phyloP scores from a whole-genome alignment of 345 rosid genomes.

The Alliaria petiolata region DNA sequence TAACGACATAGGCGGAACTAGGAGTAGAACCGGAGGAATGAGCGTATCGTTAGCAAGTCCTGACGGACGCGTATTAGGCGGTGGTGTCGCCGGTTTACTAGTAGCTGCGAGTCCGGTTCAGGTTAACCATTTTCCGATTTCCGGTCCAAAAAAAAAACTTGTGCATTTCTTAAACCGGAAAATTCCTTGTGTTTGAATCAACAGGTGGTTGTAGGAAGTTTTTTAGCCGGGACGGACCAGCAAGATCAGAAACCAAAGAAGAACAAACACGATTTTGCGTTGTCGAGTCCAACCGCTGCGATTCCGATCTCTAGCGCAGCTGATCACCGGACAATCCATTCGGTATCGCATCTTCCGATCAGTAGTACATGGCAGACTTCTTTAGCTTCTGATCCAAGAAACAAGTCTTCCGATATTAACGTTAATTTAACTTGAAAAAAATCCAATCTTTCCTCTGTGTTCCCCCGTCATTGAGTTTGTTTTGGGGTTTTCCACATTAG shows the following conservation, averaged over 20 bases:
- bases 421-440: conserved; percentile 16
- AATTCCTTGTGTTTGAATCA: not conserved
- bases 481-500: not conserved
- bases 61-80: conserved; percentile 96
- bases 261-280: conserved; percentile 42
- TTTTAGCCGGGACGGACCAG: conserved; percentile 60
- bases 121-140: conserved; percentile 32
- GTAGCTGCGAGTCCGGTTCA: conserved; percentile 95
- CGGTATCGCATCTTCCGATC: conserved; percentile 11
- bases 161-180: not conserved
- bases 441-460: conserved; percentile 1
- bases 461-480: not conserved
- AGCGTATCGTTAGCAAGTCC: conserved; percentile 90
- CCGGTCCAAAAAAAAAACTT: not conserved
- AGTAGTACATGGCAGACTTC: conserved; percentile 26
- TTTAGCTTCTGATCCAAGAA: conserved; percentile 26
- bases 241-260: conserved; percentile 73
- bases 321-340: conserved; percentile 22
- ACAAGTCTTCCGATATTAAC: conserved; percentile 21
- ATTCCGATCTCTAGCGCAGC: conserved; percentile 31
- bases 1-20: conserved; percentile 69
- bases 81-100: conserved; percentile 87
- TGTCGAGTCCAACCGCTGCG: conserved; percentile 32
- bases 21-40: conserved; percentile 97
- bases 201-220: conserved; percentile 94